Base-by-base conservation (phyloP, 805 yeast genomes). In the Kregervanrija pseudodelftensis region DNA sequence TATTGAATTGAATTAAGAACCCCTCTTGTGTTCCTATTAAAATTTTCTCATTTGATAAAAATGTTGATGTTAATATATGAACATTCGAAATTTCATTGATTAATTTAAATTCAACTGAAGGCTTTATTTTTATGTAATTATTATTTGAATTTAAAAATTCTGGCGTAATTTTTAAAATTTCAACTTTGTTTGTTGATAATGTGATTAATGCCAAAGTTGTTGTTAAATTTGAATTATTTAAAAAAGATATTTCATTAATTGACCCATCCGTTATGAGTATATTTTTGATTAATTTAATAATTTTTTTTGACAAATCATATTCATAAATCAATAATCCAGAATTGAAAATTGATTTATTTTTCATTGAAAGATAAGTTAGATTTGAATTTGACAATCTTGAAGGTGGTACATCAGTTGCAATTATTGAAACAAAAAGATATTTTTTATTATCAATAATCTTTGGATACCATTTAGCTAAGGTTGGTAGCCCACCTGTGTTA, bases 401-500 rank as follows among this genome's bases (percentile, higher is more conserved):
- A 16, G 50, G 50, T 14, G 42, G 17, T 13, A 37, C 44, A 12
- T 36, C 31, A 8, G 42, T 30, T 16, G 50, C 45, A 10, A 54
- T 42, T 5, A 57, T 51, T 12, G 60, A 55, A 1, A 63, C 60
- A 50, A 63, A 61, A 12, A 64, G 39, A 40, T 52, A 64, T 30
- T 49, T 45, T 12, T 49, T 50, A 5, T 40, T 49, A 31, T 47
- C 38, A 3, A 56, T 43, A 4, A 41, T 32, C 32, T 50, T 49
- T 35, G 58, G 53, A 22, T 53, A 44, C 64, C 66, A 63, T 16
- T 53, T 50, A 10, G 55, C 44, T 5, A 48, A 41, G 11, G 61
- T 16, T 3, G 67, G 64, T 3, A 57, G 13, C 1, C 66, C 67
- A 15, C 67, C 67, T 8, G 61, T 54, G 40, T 61, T 62, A 2